A percentile compares a stretch with the other conserved stretches of the same genome.
phyloP scores from a whole-genome alignment of 2,329 filamentous ascomycete species.

The Stachybotrys elegans region DNA sequence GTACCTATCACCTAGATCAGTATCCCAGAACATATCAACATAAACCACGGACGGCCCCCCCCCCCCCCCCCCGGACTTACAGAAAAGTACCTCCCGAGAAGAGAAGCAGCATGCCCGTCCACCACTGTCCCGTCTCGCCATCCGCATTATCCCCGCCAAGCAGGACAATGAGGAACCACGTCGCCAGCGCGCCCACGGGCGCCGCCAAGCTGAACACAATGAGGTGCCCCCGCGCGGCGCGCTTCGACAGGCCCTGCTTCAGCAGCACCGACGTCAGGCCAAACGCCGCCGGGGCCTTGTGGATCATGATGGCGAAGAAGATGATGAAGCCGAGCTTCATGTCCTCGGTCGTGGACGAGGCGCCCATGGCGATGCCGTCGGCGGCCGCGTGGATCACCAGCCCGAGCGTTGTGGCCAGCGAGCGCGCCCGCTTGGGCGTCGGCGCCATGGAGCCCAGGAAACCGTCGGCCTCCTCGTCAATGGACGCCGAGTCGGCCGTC shows the following conservation, averaged over 20 bases:
- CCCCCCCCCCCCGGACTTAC: conserved; percentile 57
- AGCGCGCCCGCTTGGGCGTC: conserved; percentile 53
- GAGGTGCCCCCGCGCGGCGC: conserved; percentile 76
- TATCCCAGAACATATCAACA: neutral
- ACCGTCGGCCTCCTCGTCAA: conserved; percentile 52
- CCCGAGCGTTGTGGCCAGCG: conserved; percentile 81
- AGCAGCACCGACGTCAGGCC: conserved; percentile 85
- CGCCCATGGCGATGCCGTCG: conserved; percentile 92
- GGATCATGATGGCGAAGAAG: conserved; percentile 94
- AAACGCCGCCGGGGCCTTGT: conserved; percentile 95
- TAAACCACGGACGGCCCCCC: neutral
- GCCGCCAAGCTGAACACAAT: conserved; percentile 89
- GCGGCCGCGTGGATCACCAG: conserved; percentile 95
- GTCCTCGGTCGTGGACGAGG: conserved; percentile 71
- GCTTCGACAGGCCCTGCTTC: conserved; percentile 85
- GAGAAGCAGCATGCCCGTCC: conserved; percentile 87
- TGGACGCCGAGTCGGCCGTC: conserved; percentile 43
- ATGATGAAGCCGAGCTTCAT: conserved; percentile 82
- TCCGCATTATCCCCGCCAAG: conserved; percentile 57
- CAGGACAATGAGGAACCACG: conserved; percentile 74
- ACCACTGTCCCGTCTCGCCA: conserved; percentile 68
- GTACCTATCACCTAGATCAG: conserved; percentile 56
- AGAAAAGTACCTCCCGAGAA: conserved; percentile 95
- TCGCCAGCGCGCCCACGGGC: conserved; percentile 76
- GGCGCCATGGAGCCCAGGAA: conserved; percentile 56